phyloP scores from a whole-genome alignment of 305 asterid species.

The Solanum aculeatissimum region DNA sequence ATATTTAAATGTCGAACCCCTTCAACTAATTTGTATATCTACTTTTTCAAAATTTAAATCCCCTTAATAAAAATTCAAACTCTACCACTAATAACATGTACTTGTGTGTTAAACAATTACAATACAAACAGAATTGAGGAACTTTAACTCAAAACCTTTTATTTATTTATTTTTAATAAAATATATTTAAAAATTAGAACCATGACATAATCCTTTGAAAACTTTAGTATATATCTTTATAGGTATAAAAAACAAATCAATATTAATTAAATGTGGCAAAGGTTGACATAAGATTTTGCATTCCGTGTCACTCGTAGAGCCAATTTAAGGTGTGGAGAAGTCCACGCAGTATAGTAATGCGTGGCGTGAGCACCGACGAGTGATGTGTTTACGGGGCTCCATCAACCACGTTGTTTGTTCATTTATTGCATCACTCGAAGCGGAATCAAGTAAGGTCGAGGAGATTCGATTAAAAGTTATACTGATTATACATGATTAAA shows the following conservation, averaged over 20 bases:
- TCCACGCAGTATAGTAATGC: neutral
- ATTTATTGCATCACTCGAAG: neutral
- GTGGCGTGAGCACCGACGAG: neutral
- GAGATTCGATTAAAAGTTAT: too few species aligned
- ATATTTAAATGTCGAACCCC: too few species aligned
- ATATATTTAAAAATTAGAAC: neutral
- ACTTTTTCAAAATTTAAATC: too few species aligned
- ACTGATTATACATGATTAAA: too few species aligned
- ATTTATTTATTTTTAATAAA: neutral
- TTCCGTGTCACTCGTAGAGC: neutral
- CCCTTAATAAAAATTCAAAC: too few species aligned
- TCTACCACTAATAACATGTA: too few species aligned
- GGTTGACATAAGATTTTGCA: neutral
- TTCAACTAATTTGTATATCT: too few species aligned
- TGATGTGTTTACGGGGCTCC: neutral
- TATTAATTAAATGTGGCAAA: neutral
- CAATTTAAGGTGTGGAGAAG: neutral
- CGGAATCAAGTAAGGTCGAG: too few species aligned
- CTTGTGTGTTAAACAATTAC: too few species aligned
- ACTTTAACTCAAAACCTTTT: neutral
- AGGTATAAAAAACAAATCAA: too few species aligned
- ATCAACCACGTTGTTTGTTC: neutral
- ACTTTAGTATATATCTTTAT: neutral
- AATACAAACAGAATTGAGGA: too few species aligned
- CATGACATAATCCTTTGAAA: neutral